Base-by-base conservation (phyloP, 305 asterid genomes). In the Ajuga reptans region DNA sequence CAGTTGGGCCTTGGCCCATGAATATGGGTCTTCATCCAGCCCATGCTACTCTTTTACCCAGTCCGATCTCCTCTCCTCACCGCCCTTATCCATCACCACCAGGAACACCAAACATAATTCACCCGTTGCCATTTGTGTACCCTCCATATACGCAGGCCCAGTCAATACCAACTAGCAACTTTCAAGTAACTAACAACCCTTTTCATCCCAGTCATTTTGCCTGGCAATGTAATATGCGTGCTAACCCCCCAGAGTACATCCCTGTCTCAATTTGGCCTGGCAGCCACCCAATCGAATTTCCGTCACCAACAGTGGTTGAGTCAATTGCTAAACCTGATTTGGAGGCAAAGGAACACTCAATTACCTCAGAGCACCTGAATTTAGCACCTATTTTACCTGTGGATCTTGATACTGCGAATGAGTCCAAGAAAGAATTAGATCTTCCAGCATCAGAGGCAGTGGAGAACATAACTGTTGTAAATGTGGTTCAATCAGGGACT, bases 11-110 rank as follows among this genome's bases (percentile, higher is more conserved):
- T 37, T 91, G 99, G 99, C 86, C 86, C 61, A 83, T 94, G 88
- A 91, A 91, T 71, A 82, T 94, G 90, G 81, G 90, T 64, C 86
- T 87, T 73, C 99, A 89, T 82, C 95, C 89, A 64, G 91, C 97
- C 68, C 86, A 87, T 61, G 85, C 82, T 57, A 80, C 96, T 71
- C 76, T 89, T 46, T 68, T 92, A 73, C 90, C 91, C 53, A 73
- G 84, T 53, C 89, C 94, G 81, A 83, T 88, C 80, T 78, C 96
- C 67, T 84, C 96, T 56, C 90, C 93, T 71, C 97, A 86, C 85
- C 97, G 85, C 76, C 90, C 82, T 3, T 93, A 86, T 80, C 97
- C 97, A 1, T 91, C 97, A 17, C 92, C 96, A 67, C 99, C 97
- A 55, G 73, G 84, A 70, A 87, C 97, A 63, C 97, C 99, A 57